These are phyloP conservation scores for Boletus subparvulus DNA, from an alignment of 768 basidiomycete species.

Conservation along the genomic window DNA sequence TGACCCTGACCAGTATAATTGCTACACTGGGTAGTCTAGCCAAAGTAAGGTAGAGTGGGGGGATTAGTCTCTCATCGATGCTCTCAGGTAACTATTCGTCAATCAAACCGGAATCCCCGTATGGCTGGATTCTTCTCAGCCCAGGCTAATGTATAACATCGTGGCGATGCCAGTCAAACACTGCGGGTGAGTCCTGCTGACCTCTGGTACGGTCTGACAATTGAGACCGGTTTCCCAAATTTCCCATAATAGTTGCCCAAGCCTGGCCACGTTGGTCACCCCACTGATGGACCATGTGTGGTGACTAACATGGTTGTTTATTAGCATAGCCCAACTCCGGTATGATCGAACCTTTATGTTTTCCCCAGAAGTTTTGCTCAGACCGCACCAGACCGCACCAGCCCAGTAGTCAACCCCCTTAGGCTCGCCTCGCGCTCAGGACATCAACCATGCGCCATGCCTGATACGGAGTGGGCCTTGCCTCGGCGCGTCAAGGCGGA, in stretches of 20 bases:
- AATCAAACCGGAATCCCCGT: constrained; percentile 21
- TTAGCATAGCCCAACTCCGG: constrained; percentile 31
- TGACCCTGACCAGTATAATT: constrained; percentile 28
- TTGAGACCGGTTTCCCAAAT: constrained; percentile 19
- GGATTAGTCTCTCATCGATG: constrained; percentile 19
- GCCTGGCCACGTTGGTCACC: constrained; percentile 9
- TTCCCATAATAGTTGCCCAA: constrained; percentile 4
- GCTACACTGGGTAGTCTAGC: constrained; percentile 24
- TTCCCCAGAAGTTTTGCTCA: constrained; percentile 16
- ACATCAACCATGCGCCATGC: constrained; percentile 6
- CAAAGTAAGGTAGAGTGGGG: constrained; percentile 31
- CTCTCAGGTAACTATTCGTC: constrained; percentile 13
- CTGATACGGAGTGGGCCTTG: background rate
- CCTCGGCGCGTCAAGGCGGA: constrained; percentile 9
- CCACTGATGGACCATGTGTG: background rate
- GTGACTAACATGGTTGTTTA: constrained; percentile 14
- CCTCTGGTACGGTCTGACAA: constrained; percentile 14
- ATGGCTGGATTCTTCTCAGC: constrained; percentile 18
- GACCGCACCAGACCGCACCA: constrained; percentile 2
- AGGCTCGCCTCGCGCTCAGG: constrained; percentile 3
- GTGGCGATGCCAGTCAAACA: constrained; percentile 27
- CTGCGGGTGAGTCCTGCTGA: constrained; percentile 14
- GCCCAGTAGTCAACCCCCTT: constrained; percentile 4
- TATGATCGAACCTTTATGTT: constrained; percentile 29
- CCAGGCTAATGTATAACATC: constrained; percentile 3